These are phyloP conservation scores for Lactarius evosmus DNA, from an alignment of 768 basidiomycete genomes.

Conservation along the genomic window DNA sequence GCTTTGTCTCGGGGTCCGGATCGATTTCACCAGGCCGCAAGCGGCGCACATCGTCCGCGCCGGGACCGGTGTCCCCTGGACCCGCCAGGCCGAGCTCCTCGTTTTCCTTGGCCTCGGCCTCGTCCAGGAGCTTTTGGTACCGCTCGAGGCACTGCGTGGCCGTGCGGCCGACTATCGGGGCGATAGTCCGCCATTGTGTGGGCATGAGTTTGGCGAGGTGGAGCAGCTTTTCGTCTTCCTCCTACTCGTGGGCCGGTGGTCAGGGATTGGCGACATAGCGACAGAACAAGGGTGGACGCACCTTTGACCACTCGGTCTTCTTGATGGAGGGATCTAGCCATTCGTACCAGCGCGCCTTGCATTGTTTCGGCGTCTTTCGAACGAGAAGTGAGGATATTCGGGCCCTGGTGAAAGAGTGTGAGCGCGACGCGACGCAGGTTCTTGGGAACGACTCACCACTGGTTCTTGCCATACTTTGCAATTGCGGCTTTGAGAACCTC, in stretches of 20 bases:
- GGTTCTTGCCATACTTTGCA: constrained; percentile 95
- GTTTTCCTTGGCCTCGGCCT: constrained; percentile 94
- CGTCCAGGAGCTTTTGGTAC: constrained; percentile 96
- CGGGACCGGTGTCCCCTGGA: constrained; percentile 76
- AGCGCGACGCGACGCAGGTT: constrained; percentile 7
- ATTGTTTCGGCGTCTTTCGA: constrained; percentile 98
- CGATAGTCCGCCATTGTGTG: constrained; percentile 99
- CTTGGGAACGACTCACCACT: constrained; percentile 54
- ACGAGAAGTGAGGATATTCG: constrained; percentile 97
- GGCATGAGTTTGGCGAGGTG: constrained; percentile 99
- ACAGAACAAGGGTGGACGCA: constrained; percentile 34
- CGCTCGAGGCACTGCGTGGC: constrained; percentile 97
- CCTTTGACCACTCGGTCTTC: constrained; percentile 99
- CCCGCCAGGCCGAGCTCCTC: constrained; percentile 91
- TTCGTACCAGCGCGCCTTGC: constrained; percentile 99
- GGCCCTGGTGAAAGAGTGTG: constrained; percentile 56
- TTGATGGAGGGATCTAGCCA: constrained; percentile 99
- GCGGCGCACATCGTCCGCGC: constrained; percentile 88
- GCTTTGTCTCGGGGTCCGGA: constrained; percentile 97
- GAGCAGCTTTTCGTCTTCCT: constrained; percentile 96
- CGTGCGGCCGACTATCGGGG: constrained; percentile 96
- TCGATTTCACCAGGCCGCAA: constrained; percentile 96
- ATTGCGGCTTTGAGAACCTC: constrained; percentile 99
- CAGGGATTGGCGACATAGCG: constrained; percentile 4
- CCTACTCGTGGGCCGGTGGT: constrained; percentile 42